Evolutionary conservation across 257 asterid species (phyloP), one percentile per base, ranked within the genome.

Genomic region (Pogostemon cablin): DNA sequence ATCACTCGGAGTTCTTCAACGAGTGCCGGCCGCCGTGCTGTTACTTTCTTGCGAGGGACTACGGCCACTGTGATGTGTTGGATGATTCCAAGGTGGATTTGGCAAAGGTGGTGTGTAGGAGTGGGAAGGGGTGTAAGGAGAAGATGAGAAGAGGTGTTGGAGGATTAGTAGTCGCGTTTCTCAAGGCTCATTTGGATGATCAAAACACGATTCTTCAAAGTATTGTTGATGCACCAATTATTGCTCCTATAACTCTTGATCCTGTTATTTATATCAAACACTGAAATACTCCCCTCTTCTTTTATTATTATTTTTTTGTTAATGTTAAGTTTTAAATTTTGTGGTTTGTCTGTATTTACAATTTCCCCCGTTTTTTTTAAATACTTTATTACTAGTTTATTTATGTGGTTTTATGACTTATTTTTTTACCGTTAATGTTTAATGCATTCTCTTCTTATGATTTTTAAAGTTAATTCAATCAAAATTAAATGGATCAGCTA

Each of bases 1-100:
- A 86, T 55, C 91, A 86, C 65, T 78, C 90, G 7, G 90, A 86
- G 37, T 88, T 88, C 62, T 88, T 88, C 42, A 88, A 85, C 61
- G 93, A 88, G 87, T 77, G 93, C 65, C 82, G 69, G 46, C 92
- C 93, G 0, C 90, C 96, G 17, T 85, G 92, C 47, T 85, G 82
- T 49, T 90, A 90, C 68, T 86, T 90, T 62, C 78, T 83, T 3
- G 92, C 89, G 2, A 88, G 69, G 86, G 93, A 85, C 44, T 90
- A 85, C 4, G 96, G 97, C 0, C 90, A 86, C 17, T 81, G 83
- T 25, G 91, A 87, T 71, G 66, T 88, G 44, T 64, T 90, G 75
- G 69, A 88, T 57, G 93, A 85, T 20, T 63, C 75, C 1, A 80
- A 73, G 32, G 68, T 74, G 58, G 71, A 20, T 4, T 52, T 85